phyloP scores from a whole-genome alignment of 169 alveolate genomes.

The Plasmodium yoelii region DNA sequence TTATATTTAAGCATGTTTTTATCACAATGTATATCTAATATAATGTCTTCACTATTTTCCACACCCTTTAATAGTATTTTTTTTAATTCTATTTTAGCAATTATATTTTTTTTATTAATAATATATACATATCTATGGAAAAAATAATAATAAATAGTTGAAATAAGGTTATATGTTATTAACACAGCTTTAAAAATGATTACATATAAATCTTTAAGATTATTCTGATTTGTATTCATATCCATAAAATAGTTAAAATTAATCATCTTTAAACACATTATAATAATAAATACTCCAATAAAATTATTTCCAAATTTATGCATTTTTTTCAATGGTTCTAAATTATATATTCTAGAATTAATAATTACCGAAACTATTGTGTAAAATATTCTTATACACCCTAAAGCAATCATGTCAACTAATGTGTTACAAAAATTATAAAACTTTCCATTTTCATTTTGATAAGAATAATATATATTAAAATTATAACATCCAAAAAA shows the following conservation, averaged over 20 bases:
- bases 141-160: conserved; percentile 28
- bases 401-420: conserved; percentile 20
- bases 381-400: conserved; percentile 20
- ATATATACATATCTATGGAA: conserved; percentile 14
- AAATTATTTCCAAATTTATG: conserved; percentile 19
- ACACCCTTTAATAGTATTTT: conserved; percentile 27
- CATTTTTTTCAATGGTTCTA: conserved; percentile 11
- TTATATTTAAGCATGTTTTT: too few species aligned
- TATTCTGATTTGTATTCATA: background rate
- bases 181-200: background rate
- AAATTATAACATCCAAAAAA: conserved; percentile 50
- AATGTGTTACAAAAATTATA: conserved; percentile 39
- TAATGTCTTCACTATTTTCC: conserved; percentile 16
- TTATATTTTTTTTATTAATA: conserved; percentile 20
- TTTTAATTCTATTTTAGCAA: conserved; percentile 41
- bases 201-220: background rate
- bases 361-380: conserved; percentile 4
- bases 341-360: conserved; percentile 8
- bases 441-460: conserved; percentile 23
- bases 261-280: conserved; percentile 26
- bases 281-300: conserved; percentile 24
- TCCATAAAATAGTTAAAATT: conserved; percentile 25
- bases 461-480: conserved; percentile 5
- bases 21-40: background rate
- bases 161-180: conserved; percentile 23